Evolutionary conservation across 202 grass and related monocot genomes (phyloP).

Genomic region (Brachypodium distachyon): DNA sequence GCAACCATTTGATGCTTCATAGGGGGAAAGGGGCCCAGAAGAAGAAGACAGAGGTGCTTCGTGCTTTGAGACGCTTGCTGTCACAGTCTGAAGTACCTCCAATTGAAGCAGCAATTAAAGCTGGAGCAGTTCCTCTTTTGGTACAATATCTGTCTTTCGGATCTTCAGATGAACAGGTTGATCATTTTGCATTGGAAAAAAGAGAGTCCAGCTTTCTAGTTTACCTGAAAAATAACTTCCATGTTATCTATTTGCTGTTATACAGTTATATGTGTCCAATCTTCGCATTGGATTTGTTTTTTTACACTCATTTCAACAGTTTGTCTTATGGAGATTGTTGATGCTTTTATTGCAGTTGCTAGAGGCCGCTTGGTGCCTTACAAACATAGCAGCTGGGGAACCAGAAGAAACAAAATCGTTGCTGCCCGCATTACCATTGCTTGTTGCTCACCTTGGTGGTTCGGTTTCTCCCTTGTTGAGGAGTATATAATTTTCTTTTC

Average conservation of each 20-base stretch:
- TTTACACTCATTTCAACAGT: not conserved
- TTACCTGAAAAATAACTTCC: not conserved
- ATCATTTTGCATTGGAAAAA: conserved; percentile 14
- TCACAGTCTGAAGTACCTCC: conserved; percentile 90
- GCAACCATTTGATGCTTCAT: conserved; percentile 6
- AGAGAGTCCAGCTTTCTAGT: not conserved
- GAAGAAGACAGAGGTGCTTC: conserved; percentile 73
- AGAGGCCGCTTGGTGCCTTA: conserved; percentile 95
- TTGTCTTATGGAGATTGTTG: conserved; percentile 11
- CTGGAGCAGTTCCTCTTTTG: conserved; percentile 70
- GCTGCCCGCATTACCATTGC: conserved; percentile 80
- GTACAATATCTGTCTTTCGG: conserved; percentile 92
- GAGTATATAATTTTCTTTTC: not conserved
- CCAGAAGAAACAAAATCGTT: conserved; percentile 83
- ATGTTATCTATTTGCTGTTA: not conserved
- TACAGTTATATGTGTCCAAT: not conserved
- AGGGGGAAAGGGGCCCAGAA: conserved; percentile 74
- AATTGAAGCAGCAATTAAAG: conserved; percentile 73
- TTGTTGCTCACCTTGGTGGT: conserved; percentile 97
- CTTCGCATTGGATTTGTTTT: not conserved
- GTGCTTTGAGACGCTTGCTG: conserved; percentile 69
- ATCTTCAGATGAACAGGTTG: conserved; percentile 88
- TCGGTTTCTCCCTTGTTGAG: conserved; percentile 27
- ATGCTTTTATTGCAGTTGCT: conserved; percentile 61
- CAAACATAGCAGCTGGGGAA: conserved; percentile 89